A percentile compares a stretch with the other conserved stretches of the same genome.
Evolutionary conservation across 2,329 filamentous ascomycete genomes (phyloP).

Genomic region (Ophiostoma sp.): DNA sequence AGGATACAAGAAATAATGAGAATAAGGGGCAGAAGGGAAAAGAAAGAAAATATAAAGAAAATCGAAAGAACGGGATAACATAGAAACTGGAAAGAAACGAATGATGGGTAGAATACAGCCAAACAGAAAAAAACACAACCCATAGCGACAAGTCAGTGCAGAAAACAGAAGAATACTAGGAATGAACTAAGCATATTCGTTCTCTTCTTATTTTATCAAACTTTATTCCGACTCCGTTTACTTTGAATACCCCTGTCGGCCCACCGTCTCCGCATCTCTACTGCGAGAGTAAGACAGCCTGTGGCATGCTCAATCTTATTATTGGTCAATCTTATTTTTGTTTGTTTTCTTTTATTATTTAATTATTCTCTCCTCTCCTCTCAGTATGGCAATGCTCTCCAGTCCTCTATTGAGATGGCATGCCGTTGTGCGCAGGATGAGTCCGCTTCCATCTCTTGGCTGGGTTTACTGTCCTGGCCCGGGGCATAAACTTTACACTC

Average conservation of each 20-base stretch:
- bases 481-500: too few relatives aligned
- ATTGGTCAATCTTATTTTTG: neutral
- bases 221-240: neutral
- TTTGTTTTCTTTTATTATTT: neutral
- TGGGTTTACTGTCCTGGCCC: too few relatives aligned
- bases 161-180: too few relatives aligned
- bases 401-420: too few relatives aligned
- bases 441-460: too few relatives aligned
- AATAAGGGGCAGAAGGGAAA: neutral
- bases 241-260: neutral
- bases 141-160: too few relatives aligned
- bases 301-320: neutral
- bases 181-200: neutral
- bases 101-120: neutral
- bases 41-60: neutral
- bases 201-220: neutral
- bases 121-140: neutral
- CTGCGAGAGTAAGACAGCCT: neutral
- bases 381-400: too few relatives aligned
- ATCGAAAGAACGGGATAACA: neutral
- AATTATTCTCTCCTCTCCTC: neutral
- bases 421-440: too few relatives aligned
- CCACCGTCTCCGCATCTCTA: constrained; percentile 1
- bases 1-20: neutral
- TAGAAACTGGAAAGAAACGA: neutral